Percentiles rank a stretch among this genome's conserved stretches.
phyloP scores from a whole-genome alignment of 805 yeast genomes.

The Suhomyces sp. region DNA sequence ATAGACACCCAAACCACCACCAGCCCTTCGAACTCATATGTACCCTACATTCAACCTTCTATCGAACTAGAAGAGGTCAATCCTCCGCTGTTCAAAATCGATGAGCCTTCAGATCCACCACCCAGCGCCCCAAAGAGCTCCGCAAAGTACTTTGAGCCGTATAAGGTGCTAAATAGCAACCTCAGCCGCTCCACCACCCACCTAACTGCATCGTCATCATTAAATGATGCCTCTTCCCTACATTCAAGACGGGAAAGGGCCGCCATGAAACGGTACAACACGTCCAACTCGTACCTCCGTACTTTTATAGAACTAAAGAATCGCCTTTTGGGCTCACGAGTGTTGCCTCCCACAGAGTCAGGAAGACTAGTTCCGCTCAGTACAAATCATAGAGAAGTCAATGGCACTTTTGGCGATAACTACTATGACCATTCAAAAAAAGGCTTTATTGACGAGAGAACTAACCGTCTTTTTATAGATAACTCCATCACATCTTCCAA shows the following conservation, averaged over 20 bases:
- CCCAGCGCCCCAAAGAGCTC: background rate
- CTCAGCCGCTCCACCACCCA: constrained; percentile 23
- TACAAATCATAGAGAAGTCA: constrained; percentile 36
- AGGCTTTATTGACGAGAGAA: constrained; percentile 67
- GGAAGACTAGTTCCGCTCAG: constrained; percentile 78
- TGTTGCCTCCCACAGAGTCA: constrained; percentile 51
- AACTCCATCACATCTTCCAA: constrained; percentile 84
- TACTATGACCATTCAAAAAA: constrained; percentile 20
- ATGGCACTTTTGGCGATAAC: constrained; percentile 26
- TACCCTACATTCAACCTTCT: constrained; percentile 8
- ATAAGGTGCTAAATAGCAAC: constrained; percentile 8
- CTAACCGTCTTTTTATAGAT: constrained; percentile 52
- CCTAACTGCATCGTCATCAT: constrained; percentile 13
- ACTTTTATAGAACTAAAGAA: constrained; percentile 24
- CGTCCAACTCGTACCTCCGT: constrained; percentile 12
- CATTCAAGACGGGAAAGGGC: constrained; percentile 14
- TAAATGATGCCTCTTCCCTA: constrained; percentile 17
- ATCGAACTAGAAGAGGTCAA: constrained; percentile 7
- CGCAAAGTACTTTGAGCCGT: constrained; percentile 8
- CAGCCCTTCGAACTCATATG: background rate
- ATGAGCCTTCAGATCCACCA: constrained; percentile 5
- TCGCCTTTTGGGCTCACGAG: constrained; percentile 43
- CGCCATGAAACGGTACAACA: constrained; percentile 11
- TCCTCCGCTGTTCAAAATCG: constrained; percentile 23
- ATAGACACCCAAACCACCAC: background rate